Evolutionary conservation across 2,329 filamentous ascomycete genomes (phyloP).

Genomic region (Trichocomaceae sp.): DNA sequence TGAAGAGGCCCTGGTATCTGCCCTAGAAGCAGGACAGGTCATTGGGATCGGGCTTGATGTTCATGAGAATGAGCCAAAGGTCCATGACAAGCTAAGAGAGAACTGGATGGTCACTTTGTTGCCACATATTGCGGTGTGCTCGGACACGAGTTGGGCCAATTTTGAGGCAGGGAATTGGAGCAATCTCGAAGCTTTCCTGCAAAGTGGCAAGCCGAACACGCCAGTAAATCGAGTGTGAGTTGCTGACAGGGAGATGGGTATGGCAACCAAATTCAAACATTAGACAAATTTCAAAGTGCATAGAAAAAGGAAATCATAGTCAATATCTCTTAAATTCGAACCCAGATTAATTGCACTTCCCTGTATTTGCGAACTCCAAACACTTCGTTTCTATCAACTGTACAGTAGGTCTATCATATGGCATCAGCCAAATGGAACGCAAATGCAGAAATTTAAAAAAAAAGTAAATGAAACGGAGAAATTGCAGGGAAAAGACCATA

Average conservation of each 20-base stretch:
- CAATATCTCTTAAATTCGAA: no score
- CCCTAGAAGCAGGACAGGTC: constrained; percentile 4
- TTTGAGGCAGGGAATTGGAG: constrained; percentile 4
- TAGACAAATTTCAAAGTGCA: neutral
- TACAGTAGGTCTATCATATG: no score
- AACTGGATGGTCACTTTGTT: constrained; percentile 7
- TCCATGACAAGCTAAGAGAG: constrained; percentile 3
- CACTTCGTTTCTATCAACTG: no score
- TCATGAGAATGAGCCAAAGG: constrained; percentile 9
- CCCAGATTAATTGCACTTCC: no score
- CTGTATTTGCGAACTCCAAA: no score
- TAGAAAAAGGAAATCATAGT: neutral
- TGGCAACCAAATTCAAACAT: neutral
- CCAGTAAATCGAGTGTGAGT: constrained; percentile 4
- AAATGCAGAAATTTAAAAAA: no score
- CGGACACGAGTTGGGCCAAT: constrained; percentile 4
- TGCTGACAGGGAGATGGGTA: neutral
- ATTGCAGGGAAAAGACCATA: no score
- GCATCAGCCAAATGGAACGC: no score
- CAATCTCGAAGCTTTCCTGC: constrained; percentile 5
- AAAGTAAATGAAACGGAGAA: no score
- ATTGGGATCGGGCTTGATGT: constrained; percentile 4
- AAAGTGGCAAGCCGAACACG: constrained; percentile 4
- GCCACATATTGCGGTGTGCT: constrained; percentile 8
- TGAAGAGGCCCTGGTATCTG: constrained; percentile 7